A percentile compares a stretch with the other conserved stretches of the same genome.
Evolutionary conservation across 208 protist species (phyloP).

Genomic region (Trypanosoma mega): DNA sequence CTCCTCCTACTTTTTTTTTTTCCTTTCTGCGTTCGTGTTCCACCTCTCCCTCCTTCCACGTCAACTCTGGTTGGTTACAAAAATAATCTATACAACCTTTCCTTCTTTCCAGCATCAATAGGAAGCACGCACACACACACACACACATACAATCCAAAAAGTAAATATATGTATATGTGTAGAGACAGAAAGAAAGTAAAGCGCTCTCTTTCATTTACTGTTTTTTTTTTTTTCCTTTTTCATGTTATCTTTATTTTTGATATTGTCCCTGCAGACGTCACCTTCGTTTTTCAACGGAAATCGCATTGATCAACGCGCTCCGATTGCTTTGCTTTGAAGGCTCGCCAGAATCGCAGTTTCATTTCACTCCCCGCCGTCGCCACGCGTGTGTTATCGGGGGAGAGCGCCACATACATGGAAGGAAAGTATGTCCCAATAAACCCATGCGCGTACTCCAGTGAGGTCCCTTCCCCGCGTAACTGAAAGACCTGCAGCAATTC

Average conservation of each 20-base stretch:
- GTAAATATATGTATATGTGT: neutral
- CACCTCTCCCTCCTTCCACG: no score
- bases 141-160: no score
- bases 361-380: constrained; percentile 17
- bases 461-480: constrained; percentile 13
- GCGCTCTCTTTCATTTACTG: no score
- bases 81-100: no score
- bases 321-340: constrained; percentile 7
- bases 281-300: constrained; percentile 27
- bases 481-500: constrained; percentile 22
- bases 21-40: no score
- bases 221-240: no score
- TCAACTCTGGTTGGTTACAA: no score
- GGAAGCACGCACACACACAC: no score
- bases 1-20: no score
- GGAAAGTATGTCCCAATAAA: neutral
- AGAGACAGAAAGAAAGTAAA: constrained; percentile 1
- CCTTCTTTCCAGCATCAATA: no score
- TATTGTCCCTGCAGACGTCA: no score
- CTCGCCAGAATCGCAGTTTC: constrained; percentile 25
- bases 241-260: no score
- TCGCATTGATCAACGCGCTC: constrained; percentile 4
- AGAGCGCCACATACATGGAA: constrained; percentile 20
- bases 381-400: constrained; percentile 17
- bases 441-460: constrained; percentile 9